These are phyloP conservation scores for Lizonia empirigonia DNA, from an alignment of 2,329 filamentous ascomycete genomes.

Conservation along the genomic window DNA sequence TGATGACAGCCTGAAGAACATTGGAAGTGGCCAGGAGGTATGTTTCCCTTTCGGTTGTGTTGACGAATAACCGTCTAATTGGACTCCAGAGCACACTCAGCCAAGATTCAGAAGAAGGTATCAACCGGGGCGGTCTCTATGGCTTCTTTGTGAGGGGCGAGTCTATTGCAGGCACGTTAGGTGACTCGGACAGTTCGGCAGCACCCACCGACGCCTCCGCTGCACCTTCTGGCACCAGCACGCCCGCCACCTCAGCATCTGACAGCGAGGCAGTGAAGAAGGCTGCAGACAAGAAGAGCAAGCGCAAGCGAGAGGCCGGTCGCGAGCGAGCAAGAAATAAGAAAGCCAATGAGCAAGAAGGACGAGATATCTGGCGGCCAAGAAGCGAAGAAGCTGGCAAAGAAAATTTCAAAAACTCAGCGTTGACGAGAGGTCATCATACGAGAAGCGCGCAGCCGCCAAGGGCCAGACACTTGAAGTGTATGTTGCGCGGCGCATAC, in stretches of 20 bases:
- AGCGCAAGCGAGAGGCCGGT: conserved; percentile 34
- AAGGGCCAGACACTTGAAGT: conserved; percentile 48
- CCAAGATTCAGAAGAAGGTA: conserved; percentile 54
- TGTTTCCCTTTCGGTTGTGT: neutral
- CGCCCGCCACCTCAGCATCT: conserved; percentile 38
- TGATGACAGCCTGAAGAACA: conserved; percentile 82
- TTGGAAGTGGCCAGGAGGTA: conserved; percentile 42
- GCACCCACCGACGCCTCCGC: conserved; percentile 23
- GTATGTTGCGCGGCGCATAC: conserved; percentile 43
- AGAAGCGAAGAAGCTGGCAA: conserved; percentile 20
- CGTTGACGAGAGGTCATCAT: conserved; percentile 36
- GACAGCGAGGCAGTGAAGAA: conserved; percentile 24
- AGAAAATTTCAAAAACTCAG: conserved; percentile 39
- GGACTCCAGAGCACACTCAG: conserved; percentile 60
- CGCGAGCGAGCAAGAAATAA: conserved; percentile 18
- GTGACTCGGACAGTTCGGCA: conserved; percentile 25
- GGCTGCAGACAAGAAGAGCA: conserved; percentile 26
- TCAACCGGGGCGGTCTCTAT: conserved; percentile 68
- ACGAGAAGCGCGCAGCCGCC: conserved; percentile 42
- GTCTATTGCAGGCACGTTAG: conserved; percentile 72
- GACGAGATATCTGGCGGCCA: conserved; percentile 3
- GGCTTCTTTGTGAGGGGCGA: conserved; percentile 85
- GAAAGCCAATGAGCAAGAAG: conserved; percentile 20
- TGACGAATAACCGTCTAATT: conserved; percentile 32
- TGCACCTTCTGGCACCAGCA: conserved; percentile 27